Percentiles rank a stretch among this genome's conserved stretches.
Conservation (phyloP, 2,329 filamentous ascomycete genomes). For the Cordyceps farinosa region DNA sequence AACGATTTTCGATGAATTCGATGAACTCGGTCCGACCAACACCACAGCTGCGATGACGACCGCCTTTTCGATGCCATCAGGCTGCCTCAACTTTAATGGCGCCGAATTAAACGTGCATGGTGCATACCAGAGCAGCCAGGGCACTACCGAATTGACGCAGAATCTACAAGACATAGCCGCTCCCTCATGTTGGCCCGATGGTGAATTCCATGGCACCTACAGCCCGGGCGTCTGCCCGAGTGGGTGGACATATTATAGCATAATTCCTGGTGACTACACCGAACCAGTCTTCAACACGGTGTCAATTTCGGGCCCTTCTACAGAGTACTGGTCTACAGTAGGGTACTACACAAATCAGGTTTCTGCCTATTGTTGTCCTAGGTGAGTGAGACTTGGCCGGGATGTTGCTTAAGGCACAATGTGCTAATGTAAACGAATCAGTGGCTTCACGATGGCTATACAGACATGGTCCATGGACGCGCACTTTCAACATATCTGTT, state of each 20-base stretch:
- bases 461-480: not conserved
- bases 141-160: not conserved
- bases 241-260: conserved; percentile 16
- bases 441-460: not conserved
- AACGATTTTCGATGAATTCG: not conserved
- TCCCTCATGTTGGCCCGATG: conserved; percentile 1
- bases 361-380: conserved; percentile 10
- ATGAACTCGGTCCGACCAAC: not conserved
- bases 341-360: not conserved
- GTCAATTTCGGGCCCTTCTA: not conserved
- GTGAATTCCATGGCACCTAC: not conserved
- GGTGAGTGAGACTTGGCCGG: not conserved
- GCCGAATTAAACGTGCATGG: not conserved
- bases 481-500: not conserved
- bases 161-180: not conserved
- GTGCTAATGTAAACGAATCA: not conserved
- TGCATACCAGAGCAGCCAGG: no score
- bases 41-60: conserved; percentile 1
- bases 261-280: not conserved
- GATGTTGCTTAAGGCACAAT: no score
- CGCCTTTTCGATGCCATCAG: not conserved
- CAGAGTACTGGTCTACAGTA: not conserved
- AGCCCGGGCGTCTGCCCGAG: conserved; percentile 14
- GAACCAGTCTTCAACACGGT: not conserved
- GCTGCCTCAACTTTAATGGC: conserved; percentile 2